Evolutionary conservation across 768 basidiomycete genomes (phyloP), one percentile per base, ranked within the genome.

Genomic region (Hirschioporus abietinus): DNA sequence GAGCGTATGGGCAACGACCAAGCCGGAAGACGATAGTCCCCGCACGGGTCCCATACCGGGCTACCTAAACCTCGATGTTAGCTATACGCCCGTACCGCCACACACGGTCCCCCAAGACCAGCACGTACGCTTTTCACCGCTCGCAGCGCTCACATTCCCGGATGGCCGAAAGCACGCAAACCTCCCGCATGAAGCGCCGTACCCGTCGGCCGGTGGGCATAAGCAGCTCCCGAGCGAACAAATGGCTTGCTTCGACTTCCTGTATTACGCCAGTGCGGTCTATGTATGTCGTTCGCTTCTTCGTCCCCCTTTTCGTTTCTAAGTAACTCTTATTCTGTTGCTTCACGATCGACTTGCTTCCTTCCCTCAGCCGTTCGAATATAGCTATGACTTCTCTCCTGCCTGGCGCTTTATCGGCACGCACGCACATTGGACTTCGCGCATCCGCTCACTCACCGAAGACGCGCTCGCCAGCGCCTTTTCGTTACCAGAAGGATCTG

Each of bases 381-480:
- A 82, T 71, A 83, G 84, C 59, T 80, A 78, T 63, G 86, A 87
- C 66, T 87, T 81, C 70, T 82, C 82, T 66, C 86, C 86, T 24
- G 84, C 81, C n/a, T 88, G 87, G 87, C 75, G 82, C 69, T 81
- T 80, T 72, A 84, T 83, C 52, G 86, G 84, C n/a, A 76, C 80
- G 67, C 72, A 86, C 69, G 78, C 86, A 76, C 79, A 78, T 63
- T 88, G 84, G 84, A 78, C 78, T 2, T 73, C 78, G 10, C 70
- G 69, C 24, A 71, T 88, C 10, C 74, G 79, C 66, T 67, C 70
- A 7, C 70, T 87, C 24, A 81, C 84, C 6, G 75, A 82, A 52
- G 66, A 75, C 23, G 85, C 86, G 71, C 75, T 85, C 34, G 76
- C 83, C 66, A 75, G 74, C 26, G 79, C 86, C 12, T 71, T 87